Evolutionary conservation across 805 yeast species (phyloP), one percentile per base, ranked within the genome.

Genomic region (Yarrowia keelungensis): DNA sequence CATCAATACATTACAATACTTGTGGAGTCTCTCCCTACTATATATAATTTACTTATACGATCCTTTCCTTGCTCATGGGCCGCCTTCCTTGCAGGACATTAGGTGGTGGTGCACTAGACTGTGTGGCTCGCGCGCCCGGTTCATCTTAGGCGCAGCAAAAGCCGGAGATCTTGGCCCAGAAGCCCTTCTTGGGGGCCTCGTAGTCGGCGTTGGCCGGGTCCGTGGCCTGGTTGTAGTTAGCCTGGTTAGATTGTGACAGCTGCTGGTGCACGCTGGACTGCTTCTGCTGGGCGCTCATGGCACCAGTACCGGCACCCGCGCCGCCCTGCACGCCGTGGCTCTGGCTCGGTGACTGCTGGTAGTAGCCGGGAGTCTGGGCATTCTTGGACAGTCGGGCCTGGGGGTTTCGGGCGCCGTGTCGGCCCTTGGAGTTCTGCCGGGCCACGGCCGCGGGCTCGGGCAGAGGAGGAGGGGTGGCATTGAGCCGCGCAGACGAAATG

Each of bases 401-500:
- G 22, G 54, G 67, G 67, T 47, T 49, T 39, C 67, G 43, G 43
- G 47, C 70, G 45, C 75, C 69, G 59, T 69, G 72, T 12, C 79
- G 73, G 69, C 75, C 70, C 71, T 75, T 75, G 72, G 76, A 72
- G 59, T 76, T 73, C 70, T 77, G 76, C 42, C 81, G 73, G 69
- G 73, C 72, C 73, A 77, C 71, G 11, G 77, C 79, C 8, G 79
- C 76, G 26, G 80, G 79, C 35, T 79, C 76, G 16, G 78, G 74
- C 14, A 78, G 78, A 67, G 72, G 75, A 35, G 71, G 72, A 35
- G 72, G 72, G n/a, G 83, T 81, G 59, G 83, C 83, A 71, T 81
- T 83, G 70, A 81, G 76, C 58, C 79, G 77, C 35, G 77, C 76
- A 38, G 76, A 73, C 16, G 77, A 72, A 42, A 75, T 72, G 69